Evolutionary conservation across 176 grass and related monocot species (phyloP).

Genomic region (Leersia perrieri): DNA sequence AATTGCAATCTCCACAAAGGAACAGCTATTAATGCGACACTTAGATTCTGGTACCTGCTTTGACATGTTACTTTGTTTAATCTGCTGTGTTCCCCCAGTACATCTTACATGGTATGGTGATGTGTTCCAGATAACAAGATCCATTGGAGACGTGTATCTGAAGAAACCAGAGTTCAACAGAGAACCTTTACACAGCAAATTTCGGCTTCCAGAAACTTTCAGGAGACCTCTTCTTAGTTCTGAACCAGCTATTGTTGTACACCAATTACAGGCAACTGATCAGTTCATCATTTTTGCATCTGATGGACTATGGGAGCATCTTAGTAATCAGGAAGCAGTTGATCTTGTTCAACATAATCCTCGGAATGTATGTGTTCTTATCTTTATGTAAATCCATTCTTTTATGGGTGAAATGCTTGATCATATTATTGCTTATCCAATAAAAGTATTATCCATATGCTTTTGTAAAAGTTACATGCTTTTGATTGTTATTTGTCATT

Average conservation of each 20-base stretch:
- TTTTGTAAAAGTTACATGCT: conserved; percentile 15
- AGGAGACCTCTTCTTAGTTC: conserved; percentile 70
- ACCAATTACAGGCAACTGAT: conserved; percentile 63
- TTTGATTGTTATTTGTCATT: conserved; percentile 8
- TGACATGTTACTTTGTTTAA: conserved; percentile 11
- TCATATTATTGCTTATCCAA: conserved; percentile 6
- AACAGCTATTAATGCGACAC: background rate
- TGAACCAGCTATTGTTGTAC: conserved; percentile 72
- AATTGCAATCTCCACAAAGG: background rate
- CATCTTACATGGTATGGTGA: conserved; percentile 20
- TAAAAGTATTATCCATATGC: background rate
- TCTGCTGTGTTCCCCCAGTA: background rate
- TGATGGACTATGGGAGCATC: conserved; percentile 95
- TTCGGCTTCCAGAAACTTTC: conserved; percentile 62
- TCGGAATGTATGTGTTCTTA: conserved; percentile 64
- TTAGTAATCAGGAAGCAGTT: conserved; percentile 88
- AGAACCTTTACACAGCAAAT: conserved; percentile 69
- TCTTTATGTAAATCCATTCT: conserved; percentile 37
- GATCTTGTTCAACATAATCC: conserved; percentile 65
- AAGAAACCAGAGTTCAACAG: conserved; percentile 84
- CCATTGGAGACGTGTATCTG: conserved; percentile 92
- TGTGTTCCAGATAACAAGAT: conserved; percentile 76
- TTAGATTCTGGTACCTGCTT: conserved; percentile 7
- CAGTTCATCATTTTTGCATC: conserved; percentile 93
- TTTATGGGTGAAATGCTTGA: conserved; percentile 7